Evolutionary conservation across 1,139 yeast species (phyloP), one percentile per base, ranked within the genome.

Genomic region (Taiozyma onychis): DNA sequence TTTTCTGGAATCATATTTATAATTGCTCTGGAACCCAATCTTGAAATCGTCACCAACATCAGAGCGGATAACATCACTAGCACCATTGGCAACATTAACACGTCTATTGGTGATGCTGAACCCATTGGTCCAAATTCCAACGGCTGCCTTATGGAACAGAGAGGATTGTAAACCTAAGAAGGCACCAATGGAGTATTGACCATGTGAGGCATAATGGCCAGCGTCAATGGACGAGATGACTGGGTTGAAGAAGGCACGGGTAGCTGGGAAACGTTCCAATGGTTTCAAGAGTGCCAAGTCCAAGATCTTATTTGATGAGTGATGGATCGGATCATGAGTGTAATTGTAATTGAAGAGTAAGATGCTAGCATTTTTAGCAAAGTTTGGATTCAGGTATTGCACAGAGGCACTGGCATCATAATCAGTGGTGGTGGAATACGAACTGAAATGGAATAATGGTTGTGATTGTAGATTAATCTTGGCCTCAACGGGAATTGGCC

Each of bases 31-130:
- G n/a, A 63, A 56, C 26, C 65, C 65, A 6, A 64, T 51, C 50
- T 67, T 67, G 45, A 58, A 51, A 46, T 59, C 66, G 35, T 61
- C 61, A 14, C 67, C 67, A 6, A 66, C 61, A 48, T 56, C 57
- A 4, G 60, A 55, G 44, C 65, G 62, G 28, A 55, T 55, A 6
- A 45, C 41, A 51, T 54, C 63, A 13, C 56, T 57, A n/a, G 57
- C 63, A 47, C 54, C 41, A 48, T 63, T 54, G 30, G 61, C 22
- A 28, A 59, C 51, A 39, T 57, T 57, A 13, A 66, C 52, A 44
- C 58, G 60, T 55, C 69, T 63, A 41, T 59, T 57, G 0, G 60
- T 54, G 9, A 64, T 51, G 8, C 67, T 54, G 8, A 67, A 42
- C 30, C 70, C 71, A 37, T 57, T 57, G 39, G 65, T 65, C 24